phyloP scores from a whole-genome alignment of 148 eudicot species.

The Dianthus caryophyllus region DNA sequence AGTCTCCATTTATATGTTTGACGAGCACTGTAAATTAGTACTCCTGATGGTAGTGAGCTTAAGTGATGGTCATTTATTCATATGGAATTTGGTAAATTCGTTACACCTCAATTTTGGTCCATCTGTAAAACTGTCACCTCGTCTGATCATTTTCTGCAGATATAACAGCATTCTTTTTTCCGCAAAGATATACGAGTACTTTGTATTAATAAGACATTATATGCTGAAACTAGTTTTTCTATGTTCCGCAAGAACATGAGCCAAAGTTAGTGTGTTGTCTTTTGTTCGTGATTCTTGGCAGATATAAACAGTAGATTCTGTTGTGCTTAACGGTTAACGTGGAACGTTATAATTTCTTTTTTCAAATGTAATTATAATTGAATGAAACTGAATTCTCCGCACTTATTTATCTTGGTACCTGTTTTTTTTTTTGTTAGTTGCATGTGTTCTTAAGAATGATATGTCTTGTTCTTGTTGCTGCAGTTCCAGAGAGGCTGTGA shows the following conservation, averaged over 20 bases:
- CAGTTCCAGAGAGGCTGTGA: slow-evolving; percentile 80
- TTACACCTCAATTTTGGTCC: neutral
- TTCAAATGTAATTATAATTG: too few relatives aligned
- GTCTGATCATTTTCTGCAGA: neutral
- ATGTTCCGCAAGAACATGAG: neutral
- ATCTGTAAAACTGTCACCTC: neutral
- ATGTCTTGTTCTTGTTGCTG: slow-evolving; percentile 23
- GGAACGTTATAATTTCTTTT: too few relatives aligned
- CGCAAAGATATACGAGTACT: neutral
- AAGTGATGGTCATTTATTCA: neutral
- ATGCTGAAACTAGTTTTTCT: neutral
- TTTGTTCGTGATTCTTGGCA: neutral
- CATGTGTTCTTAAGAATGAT: neutral
- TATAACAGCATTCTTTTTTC: neutral
- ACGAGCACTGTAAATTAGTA: neutral
- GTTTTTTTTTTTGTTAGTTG: neutral
- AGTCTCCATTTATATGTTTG: neutral
- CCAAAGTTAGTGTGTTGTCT: neutral
- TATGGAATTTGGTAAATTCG: neutral
- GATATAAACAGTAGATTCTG: neutral
- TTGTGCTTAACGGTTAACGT: too few relatives aligned
- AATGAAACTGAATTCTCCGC: neutral
- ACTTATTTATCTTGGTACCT: neutral
- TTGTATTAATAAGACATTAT: neutral
- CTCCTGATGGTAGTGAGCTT: neutral